A percentile compares a stretch with the other conserved stretches of the same genome.
Conservation (phyloP, 768 basidiomycete genomes). For the Gloeopeniophorella convolvens region DNA sequence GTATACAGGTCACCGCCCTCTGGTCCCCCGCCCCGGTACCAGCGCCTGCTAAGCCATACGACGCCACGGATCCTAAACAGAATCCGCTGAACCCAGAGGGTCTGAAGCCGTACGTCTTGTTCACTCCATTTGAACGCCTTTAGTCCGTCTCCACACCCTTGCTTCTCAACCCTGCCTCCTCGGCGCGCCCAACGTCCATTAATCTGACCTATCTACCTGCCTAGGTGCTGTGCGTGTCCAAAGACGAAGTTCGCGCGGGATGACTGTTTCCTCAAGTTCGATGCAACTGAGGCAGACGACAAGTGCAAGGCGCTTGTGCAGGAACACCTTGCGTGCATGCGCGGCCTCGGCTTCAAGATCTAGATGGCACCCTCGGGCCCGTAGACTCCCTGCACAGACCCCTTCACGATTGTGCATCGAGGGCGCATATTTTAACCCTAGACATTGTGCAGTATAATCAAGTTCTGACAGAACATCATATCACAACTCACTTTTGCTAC, state of each 20-base stretch:
- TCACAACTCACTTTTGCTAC: too few species aligned
- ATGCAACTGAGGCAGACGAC: slow-evolving; percentile 56
- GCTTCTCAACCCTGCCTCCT: not conserved
- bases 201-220: not conserved
- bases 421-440: not conserved
- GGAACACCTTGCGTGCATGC: slow-evolving; percentile 88
- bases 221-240: slow-evolving; percentile 97
- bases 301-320: slow-evolving; percentile 78
- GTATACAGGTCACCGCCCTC: slow-evolving; percentile 16
- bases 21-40: slow-evolving; percentile 43
- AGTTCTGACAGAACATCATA: too few species aligned
- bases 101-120: slow-evolving; percentile 86
- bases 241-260: slow-evolving; percentile 89
- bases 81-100: slow-evolving; percentile 92
- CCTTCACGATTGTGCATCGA: not conserved
- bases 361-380: slow-evolving; percentile 26
- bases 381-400: not conserved
- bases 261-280: slow-evolving; percentile 83
- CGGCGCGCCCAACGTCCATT: not conserved
- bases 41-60: slow-evolving; percentile 35
- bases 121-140: too few species aligned
- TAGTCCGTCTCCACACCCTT: not conserved
- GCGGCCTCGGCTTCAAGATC: slow-evolving; percentile 80
- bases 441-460: too few species aligned
- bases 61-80: slow-evolving; percentile 69